Evolutionary conservation across 2,329 filamentous ascomycete species (phyloP), one percentile per base, ranked within the genome.

Genomic region (Phaeosphaeriaceae sp.): DNA sequence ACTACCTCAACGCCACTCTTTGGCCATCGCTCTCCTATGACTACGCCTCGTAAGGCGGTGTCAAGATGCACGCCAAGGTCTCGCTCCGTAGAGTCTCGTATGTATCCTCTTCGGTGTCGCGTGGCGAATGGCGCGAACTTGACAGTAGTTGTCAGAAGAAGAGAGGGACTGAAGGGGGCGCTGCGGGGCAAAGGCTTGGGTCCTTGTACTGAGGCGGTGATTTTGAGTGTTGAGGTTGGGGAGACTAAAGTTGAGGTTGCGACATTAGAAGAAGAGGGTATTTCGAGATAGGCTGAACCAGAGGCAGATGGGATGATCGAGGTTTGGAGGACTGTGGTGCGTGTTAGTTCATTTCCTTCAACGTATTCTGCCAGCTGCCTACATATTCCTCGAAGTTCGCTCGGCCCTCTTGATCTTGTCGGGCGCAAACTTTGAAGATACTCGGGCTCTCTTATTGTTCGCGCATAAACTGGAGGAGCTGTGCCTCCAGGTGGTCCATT

Each of bases 1-100:
- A 96, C 87, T 33, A 99, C 87, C 70, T 99, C 94, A n/a, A 96
- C 87, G 36, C 91, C 92, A 71, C 91, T 96, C 79, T 99, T 99
- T n/a, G 94, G 94, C 90, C 93, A 99, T 49, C 93, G 82, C 70
- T 97, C 92, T 12, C 91, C 92, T 67, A 97, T 93, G 42, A 97
- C 86, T 6, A 91, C 89, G 1, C 93, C 93, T 28, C 92, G 84
- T 42, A 99, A 80, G 20, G 94, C 92, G 13, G 91, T 93, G 74
- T 97, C 92, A 3, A 99, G 79, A 71, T 97, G 93, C 9, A 92
- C 88, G 11, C 90, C 90, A 2, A 99, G 81, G 69, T 99, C 94
- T 42, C 92, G 84, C 76, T 99, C 94, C 54, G 83, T 87, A 13
- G 87, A 81, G 71, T 97, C 93, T 38, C 92, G 86, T 17, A 96